A percentile compares a stretch with the other conserved stretches of the same genome.
phyloP scores from a whole-genome alignment of 805 yeast genomes.

The Zygotorulaspora chibaensis region DNA sequence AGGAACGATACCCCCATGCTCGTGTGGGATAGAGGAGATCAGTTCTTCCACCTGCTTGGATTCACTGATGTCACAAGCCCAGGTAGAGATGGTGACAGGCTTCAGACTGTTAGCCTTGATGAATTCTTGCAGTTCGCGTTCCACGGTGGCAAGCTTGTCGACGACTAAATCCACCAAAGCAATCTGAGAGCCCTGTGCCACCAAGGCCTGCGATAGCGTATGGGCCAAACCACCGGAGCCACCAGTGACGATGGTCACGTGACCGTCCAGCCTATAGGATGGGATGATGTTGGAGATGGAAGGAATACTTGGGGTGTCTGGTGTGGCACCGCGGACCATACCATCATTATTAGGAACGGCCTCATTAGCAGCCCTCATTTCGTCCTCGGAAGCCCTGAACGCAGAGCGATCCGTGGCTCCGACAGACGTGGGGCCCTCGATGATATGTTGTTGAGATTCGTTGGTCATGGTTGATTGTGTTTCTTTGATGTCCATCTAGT shows the following conservation, averaged over 20 bases:
- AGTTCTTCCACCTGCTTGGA: slow-evolving; percentile 53
- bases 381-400: slow-evolving; percentile 8
- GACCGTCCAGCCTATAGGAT: slow-evolving; percentile 62
- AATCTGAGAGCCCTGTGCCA: slow-evolving; percentile 73
- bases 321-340: slow-evolving; percentile 24
- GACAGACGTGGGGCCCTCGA: slow-evolving; percentile 12
- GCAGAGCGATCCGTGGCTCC: slow-evolving; percentile 12
- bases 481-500: background rate
- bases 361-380: slow-evolving; percentile 11
- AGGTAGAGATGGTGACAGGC: slow-evolving; percentile 44
- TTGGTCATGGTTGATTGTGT: slow-evolving; percentile 6
- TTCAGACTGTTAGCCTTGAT: slow-evolving; percentile 36
- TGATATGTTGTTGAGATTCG: slow-evolving; percentile 10
- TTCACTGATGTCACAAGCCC: slow-evolving; percentile 73
- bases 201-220: slow-evolving; percentile 58
- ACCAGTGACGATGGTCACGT: slow-evolving; percentile 70
- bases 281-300: slow-evolving; percentile 48
- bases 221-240: slow-evolving; percentile 77
- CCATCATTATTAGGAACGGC: slow-evolving; percentile 5
- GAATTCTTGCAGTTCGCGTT: slow-evolving; percentile 47
- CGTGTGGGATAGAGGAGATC: slow-evolving; percentile 48
- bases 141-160: slow-evolving; percentile 56
- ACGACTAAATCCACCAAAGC: slow-evolving; percentile 68
- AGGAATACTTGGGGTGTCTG: slow-evolving; percentile 20
- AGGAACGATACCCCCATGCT: slow-evolving; percentile 57